These are phyloP conservation scores for Centrapalus pauciflorus DNA, from an alignment of 129 eudicot genomes.

Conservation along the genomic window DNA sequence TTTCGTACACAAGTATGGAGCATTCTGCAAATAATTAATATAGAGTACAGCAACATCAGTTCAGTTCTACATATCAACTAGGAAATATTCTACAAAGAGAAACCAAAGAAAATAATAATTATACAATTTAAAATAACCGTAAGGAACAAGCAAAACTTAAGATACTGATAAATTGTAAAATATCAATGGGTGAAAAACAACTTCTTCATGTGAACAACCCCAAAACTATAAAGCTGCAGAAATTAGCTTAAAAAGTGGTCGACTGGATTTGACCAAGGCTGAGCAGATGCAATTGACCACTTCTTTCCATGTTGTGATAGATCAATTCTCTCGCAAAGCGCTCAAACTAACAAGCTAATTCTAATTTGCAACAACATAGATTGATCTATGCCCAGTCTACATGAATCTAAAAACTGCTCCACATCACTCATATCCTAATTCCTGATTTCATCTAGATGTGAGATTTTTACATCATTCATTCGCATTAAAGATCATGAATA, in stretches of 20 bases:
- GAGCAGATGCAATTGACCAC: constrained; percentile 15
- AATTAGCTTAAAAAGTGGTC: constrained; percentile 1
- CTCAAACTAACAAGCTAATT: background rate
- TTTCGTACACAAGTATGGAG: constrained; percentile 94
- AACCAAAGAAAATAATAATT: background rate
- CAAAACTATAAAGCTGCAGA: background rate
- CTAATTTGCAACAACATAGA: background rate
- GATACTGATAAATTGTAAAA: background rate
- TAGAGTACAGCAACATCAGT: constrained; percentile 12
- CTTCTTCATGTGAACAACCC: background rate
- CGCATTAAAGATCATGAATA: background rate
- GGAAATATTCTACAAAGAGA: background rate
- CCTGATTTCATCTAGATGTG: constrained; percentile 7
- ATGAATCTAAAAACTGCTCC: background rate
- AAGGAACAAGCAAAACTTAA: background rate
- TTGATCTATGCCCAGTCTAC: background rate
- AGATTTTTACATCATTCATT: background rate
- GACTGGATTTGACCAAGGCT: constrained; percentile 9
- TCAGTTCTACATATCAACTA: background rate
- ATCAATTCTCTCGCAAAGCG: background rate
- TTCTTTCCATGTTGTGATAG: constrained; percentile 1
- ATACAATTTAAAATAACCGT: background rate
- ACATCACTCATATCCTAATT: constrained; percentile 11
- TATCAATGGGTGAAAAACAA: background rate
- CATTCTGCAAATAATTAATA: constrained; percentile 47